Percentiles rank a stretch among this genome's conserved stretches.
These are phyloP conservation scores for Zalerion maritima DNA, from an alignment of 495 filamentous ascomycete species.

Conservation along the genomic window DNA sequence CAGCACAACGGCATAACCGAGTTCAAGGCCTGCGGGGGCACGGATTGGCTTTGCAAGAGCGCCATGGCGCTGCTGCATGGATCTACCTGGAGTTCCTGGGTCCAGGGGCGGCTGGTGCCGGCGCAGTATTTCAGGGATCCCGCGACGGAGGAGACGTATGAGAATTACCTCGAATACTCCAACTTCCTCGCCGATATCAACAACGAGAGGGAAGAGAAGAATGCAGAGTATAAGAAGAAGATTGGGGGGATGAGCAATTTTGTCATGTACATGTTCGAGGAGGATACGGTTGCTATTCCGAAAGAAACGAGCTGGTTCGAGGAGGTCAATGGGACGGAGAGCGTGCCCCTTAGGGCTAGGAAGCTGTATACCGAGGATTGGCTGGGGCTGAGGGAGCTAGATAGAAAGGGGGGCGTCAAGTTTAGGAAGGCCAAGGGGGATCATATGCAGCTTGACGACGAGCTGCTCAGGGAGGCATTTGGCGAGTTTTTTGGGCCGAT, in stretches of 20 bases:
- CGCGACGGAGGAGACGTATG: slow-evolving; percentile 50
- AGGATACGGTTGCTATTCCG: slow-evolving; percentile 76
- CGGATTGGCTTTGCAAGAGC: slow-evolving; percentile 68
- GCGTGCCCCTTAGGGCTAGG: slow-evolving; percentile 55
- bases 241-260: slow-evolving; percentile 59
- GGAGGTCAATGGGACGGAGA: slow-evolving; percentile 60
- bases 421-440: slow-evolving; percentile 56
- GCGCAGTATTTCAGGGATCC: slow-evolving; percentile 91
- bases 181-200: slow-evolving; percentile 99
- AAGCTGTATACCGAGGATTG: slow-evolving; percentile 82
- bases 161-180: slow-evolving; percentile 63
- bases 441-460: slow-evolving; percentile 73
- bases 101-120: slow-evolving; percentile 69
- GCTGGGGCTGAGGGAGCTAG: slow-evolving; percentile 72
- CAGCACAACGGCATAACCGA: slow-evolving; percentile 88
- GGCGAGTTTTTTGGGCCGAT: slow-evolving; percentile 53
- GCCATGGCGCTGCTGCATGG: slow-evolving; percentile 56
- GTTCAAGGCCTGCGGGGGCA: slow-evolving; percentile 48
- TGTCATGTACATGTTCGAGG: slow-evolving; percentile 78
- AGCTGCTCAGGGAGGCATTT: slow-evolving; percentile 51
- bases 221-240: slow-evolving; percentile 55
- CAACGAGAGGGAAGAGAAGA: slow-evolving; percentile 72
- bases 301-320: slow-evolving; percentile 88
- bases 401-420: slow-evolving; percentile 61
- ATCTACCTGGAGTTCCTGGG: slow-evolving; percentile 61